These are phyloP conservation scores for Chytriomyces sp. DNA, from an alignment of 192 early-diverging fungal species.

Conservation along the genomic window DNA sequence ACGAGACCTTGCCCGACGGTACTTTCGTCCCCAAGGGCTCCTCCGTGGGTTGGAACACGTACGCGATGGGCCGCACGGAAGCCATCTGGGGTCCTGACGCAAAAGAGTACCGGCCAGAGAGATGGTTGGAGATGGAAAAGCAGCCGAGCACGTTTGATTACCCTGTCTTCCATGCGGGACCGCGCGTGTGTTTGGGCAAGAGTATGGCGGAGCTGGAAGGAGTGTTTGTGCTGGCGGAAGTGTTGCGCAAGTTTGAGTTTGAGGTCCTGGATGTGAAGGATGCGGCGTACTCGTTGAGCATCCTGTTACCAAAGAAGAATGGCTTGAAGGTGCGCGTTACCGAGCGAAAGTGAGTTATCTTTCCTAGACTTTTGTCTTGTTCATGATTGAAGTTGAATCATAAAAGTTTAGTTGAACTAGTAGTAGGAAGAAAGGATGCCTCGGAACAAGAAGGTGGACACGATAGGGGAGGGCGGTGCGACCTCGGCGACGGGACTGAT, in stretches of 20 bases:
- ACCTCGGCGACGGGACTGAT: too few species aligned
- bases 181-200: slow-evolving; percentile 49
- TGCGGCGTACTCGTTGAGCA: slow-evolving; percentile 10
- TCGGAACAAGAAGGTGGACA: too few species aligned
- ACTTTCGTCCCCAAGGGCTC: slow-evolving; percentile 54
- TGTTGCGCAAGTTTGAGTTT: slow-evolving; percentile 33
- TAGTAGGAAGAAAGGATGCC: too few species aligned
- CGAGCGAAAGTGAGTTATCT: background rate
- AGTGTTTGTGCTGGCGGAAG: slow-evolving; percentile 31
- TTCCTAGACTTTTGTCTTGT: background rate
- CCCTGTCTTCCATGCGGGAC: slow-evolving; percentile 62
- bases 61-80: slow-evolving; percentile 48
- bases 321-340: background rate
- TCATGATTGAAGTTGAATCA: too few species aligned
- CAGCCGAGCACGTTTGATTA: slow-evolving; percentile 45
- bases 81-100: slow-evolving; percentile 30
- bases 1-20: slow-evolving; percentile 67
- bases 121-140: slow-evolving; percentile 23
- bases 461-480: too few species aligned
- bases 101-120: slow-evolving; percentile 28
- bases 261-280: slow-evolving; percentile 3
- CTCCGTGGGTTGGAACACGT: slow-evolving; percentile 35
- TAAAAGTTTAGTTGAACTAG: too few species aligned
- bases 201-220: slow-evolving; percentile 45
- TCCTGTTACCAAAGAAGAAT: slow-evolving; percentile 32